phyloP scores from a whole-genome alignment of 2,329 filamentous ascomycete species.

The Parafenestella ontariensis region DNA sequence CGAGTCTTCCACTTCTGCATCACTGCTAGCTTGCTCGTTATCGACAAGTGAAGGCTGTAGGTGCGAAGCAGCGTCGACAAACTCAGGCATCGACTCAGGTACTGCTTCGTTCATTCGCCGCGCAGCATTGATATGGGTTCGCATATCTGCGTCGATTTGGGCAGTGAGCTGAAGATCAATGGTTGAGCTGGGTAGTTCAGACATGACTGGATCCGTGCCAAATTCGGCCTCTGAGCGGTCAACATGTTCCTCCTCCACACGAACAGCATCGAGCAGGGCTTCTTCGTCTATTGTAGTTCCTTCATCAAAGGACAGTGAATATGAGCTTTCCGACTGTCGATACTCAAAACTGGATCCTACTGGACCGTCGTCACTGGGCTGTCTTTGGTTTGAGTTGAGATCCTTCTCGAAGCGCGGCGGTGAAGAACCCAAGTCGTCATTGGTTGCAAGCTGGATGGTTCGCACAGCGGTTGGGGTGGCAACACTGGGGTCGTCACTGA shows the following conservation, averaged over 20 bases:
- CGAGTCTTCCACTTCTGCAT: slow-evolving; percentile 34
- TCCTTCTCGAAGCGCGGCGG: slow-evolving; percentile 41
- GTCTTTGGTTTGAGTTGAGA: not conserved
- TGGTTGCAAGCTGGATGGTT: slow-evolving; percentile 21
- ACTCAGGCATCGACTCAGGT: slow-evolving; percentile 28
- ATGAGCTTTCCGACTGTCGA: slow-evolving; percentile 19
- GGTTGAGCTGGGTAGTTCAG: slow-evolving; percentile 39
- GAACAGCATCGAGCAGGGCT: slow-evolving; percentile 23
- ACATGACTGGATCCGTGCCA: slow-evolving; percentile 18
- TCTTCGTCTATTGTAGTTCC: slow-evolving; percentile 44
- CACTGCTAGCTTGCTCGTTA: slow-evolving; percentile 14
- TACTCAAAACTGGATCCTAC: slow-evolving; percentile 31
- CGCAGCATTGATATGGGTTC: slow-evolving; percentile 20
- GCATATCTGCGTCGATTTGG: slow-evolving; percentile 45
- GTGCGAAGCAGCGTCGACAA: slow-evolving; percentile 35
- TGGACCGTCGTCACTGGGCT: slow-evolving; percentile 6
- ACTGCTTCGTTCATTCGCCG: slow-evolving; percentile 7
- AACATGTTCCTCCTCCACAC: slow-evolving; percentile 3
- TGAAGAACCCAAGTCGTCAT: slow-evolving; percentile 45
- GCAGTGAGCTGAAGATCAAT: slow-evolving; percentile 44
- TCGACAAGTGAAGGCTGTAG: slow-evolving; percentile 4
- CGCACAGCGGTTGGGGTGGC: slow-evolving; percentile 39
- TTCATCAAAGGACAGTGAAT: slow-evolving; percentile 38
- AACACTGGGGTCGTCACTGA: slow-evolving; percentile 35
- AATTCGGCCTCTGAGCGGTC: slow-evolving; percentile 5